Base-by-base conservation (phyloP, 2,329 filamentous ascomycete genomes). In the Alternaria sp. region DNA sequence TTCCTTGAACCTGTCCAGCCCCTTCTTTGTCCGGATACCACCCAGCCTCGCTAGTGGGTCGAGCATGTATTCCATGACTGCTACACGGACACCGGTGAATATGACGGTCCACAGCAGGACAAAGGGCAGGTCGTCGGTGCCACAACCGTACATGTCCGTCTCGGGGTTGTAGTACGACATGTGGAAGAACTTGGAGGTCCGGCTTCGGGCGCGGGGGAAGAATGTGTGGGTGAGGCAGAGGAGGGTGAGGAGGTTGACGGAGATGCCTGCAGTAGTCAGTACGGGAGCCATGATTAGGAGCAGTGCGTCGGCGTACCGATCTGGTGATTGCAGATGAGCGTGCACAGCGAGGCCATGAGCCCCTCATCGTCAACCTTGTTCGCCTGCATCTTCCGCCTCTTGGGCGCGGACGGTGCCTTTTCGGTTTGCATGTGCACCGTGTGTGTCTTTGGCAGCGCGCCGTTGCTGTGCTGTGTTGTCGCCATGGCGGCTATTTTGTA, bases 101-200 rank as follows among this genome's bases (percentile, higher is more conserved):
- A 93, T 85, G 57, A 97, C 85, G 68, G 97, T 87, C 83, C 90
- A 94, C 74, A 91, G 90, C 11, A 86, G 76, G 48, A 97, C 89
- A 73, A 94, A 87, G 77, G 90, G 91, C 64, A 88, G 82, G 80
- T 99, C 95, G 74, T 96, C 90, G 77, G 85, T 86, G 63, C 95
- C 94, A 68, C 90, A 86, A 48, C 87, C 87, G 79, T 97, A 98
- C 62, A 86, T 81, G 45, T 87, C 89, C 1, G 89, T 88, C 8
- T 82, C 75, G 0, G 87, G 81, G 75, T 94, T 92, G 79, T 90
- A 89, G 82, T 98, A 95, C 59, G 92, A 94, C 60, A 97, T 86
- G 58, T 88, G 86, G 81, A 97, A 93, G 84, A 97, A 97, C 70
- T 94, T 95, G 73, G 86, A 85, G n/a, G 93, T 97, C 73, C 91